phyloP scores from a whole-genome alignment of 352 stramenopile genomes.

The Phytophthora melonis region DNA sequence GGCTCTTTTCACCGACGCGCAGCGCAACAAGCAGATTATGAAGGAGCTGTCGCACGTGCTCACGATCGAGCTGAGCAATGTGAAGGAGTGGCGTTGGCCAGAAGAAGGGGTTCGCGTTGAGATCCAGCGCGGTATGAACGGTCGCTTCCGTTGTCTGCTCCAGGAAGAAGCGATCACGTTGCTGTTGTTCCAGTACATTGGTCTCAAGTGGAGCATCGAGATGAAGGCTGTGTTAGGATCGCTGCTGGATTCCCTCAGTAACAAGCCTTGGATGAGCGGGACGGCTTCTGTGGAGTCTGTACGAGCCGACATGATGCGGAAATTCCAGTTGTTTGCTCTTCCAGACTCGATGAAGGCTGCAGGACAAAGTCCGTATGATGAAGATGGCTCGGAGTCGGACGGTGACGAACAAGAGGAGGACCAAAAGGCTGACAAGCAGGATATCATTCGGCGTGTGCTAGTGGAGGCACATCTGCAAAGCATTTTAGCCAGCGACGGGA shows the following conservation, averaged over 20 bases:
- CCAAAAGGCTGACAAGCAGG: constrained; percentile 41
- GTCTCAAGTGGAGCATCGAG: constrained; percentile 40
- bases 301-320: constrained; percentile 23
- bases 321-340: constrained; percentile 42
- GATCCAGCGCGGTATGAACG: constrained; percentile 56
- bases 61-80: constrained; percentile 59
- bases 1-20: constrained; percentile 45
- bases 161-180: constrained; percentile 58
- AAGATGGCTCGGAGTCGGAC: constrained; percentile 14
- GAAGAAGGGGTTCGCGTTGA: constrained; percentile 44
- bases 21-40: constrained; percentile 43
- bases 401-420: constrained; percentile 17
- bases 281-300: constrained; percentile 23
- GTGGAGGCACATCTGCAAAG: constrained; percentile 45
- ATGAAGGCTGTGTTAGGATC: constrained; percentile 34
- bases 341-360: constrained; percentile 26
- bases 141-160: constrained; percentile 51
- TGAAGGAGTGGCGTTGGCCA: constrained; percentile 51
- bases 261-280: neutral
- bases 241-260: constrained; percentile 40
- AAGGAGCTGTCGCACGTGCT: constrained; percentile 55
- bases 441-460: constrained; percentile 53
- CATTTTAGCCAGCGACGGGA: constrained; percentile 13
- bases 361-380: constrained; percentile 28
- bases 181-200: constrained; percentile 59